Evolutionary conservation across 1,139 yeast genomes (phyloP).

Genomic region (Meyerozyma athensensis): DNA sequence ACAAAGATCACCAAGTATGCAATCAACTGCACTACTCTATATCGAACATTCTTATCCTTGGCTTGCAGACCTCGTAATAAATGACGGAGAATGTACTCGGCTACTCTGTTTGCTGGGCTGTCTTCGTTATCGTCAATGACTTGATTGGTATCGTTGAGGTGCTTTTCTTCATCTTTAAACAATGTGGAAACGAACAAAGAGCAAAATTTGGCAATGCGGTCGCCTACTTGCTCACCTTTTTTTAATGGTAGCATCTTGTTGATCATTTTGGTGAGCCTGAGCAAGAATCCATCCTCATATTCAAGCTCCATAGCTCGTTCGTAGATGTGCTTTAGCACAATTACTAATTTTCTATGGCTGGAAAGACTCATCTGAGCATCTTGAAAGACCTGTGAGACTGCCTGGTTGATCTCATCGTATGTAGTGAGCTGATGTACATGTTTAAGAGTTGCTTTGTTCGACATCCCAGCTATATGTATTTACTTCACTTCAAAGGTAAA

Average conservation of each 20-base stretch:
- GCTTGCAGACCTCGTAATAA: constrained; percentile 74
- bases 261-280: constrained; percentile 54
- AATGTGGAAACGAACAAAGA: constrained; percentile 58
- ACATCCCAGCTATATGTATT: neutral
- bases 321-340: constrained; percentile 58
- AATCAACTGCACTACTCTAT: constrained; percentile 72
- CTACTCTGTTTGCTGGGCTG: constrained; percentile 44
- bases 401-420: constrained; percentile 27
- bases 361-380: constrained; percentile 73
- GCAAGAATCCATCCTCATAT: constrained; percentile 54
- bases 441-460: constrained; percentile 1
- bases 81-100: constrained; percentile 60
- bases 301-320: constrained; percentile 49
- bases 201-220: constrained; percentile 70
- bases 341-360: constrained; percentile 71
- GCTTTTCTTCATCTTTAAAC: constrained; percentile 31
- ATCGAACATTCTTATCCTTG: constrained; percentile 71
- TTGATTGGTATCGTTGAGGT: constrained; percentile 10
- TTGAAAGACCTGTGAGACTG: constrained; percentile 70
- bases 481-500: neutral
- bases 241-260: constrained; percentile 65
- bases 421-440: constrained; percentile 11
- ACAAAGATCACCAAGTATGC: constrained; percentile 69
- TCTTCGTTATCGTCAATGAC: constrained; percentile 24
- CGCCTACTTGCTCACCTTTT: constrained; percentile 70